A percentile compares a stretch with the other conserved stretches of the same genome.
These are phyloP conservation scores for Calonectria honghensis DNA, from an alignment of 2,329 filamentous ascomycete genomes.

Conservation along the genomic window DNA sequence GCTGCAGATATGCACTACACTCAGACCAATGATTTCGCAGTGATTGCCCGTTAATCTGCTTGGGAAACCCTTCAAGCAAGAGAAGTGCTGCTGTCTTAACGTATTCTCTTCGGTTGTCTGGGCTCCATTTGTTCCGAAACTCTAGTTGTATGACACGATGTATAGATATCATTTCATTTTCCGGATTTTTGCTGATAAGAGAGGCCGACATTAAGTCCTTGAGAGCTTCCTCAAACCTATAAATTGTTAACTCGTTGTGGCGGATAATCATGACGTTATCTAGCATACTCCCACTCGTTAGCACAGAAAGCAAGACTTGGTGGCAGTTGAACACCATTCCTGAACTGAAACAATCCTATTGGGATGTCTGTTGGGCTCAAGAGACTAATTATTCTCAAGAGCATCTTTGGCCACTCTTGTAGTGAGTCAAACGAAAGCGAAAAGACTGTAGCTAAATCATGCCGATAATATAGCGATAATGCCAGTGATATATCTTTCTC, in stretches of 20 bases:
- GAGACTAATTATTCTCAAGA: not conserved
- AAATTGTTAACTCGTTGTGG: not conserved
- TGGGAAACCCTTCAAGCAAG: not conserved
- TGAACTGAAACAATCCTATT: not conserved
- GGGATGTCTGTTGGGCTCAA: not conserved
- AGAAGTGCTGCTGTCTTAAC: not conserved
- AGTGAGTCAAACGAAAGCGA: not conserved
- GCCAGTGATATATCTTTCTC: not conserved
- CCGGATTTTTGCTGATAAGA: not conserved
- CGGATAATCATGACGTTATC: not conserved
- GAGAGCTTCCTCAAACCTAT: not conserved
- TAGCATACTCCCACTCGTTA: not conserved
- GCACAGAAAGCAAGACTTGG: not conserved
- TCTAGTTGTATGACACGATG: not conserved
- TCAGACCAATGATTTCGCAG: not conserved
- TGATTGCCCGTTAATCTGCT: not conserved
- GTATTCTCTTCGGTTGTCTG: not conserved
- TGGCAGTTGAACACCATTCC: not conserved
- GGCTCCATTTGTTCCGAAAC: not conserved
- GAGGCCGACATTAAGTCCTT: not conserved
- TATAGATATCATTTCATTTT: not conserved
- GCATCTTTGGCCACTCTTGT: not conserved
- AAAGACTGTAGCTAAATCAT: not conserved
- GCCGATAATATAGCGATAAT: not conserved
- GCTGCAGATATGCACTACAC: not conserved